Evolutionary conservation across 2,329 filamentous ascomycete genomes (phyloP), one percentile per base, ranked within the genome.

Genomic region (Bertia moriformis): DNA sequence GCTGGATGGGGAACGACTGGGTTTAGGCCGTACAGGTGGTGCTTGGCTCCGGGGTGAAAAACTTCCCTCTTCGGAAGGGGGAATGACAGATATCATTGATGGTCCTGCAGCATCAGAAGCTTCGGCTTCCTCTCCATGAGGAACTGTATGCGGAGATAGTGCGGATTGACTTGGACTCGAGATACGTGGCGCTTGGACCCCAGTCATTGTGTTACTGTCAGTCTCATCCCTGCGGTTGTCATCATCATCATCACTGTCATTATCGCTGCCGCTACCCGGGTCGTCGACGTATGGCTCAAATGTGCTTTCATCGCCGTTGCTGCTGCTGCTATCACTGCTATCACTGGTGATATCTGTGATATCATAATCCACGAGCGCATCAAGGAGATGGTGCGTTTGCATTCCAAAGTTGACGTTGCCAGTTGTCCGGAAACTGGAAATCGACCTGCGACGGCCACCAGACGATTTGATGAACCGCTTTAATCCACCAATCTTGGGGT

Each of bases 361-460:
- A 17, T 42, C 43, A 13, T 27, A 42, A 10, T 65, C 62, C 3
- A 83, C 62, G 10, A 81, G 68, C 18, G 74, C 70, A 41, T 73
- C 67, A 5, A 75, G 68, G 2, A 93, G 59, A 40, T 76, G 74
- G 45, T 87, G 81, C 3, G 83, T 87, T 45, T 78, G 78, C 58
- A 89, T 88, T 2, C 80, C 79, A 44, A 85, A 65, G 46, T 66
- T 83, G 17, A 83, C 66, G 3, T 78, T 78, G 37, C 32, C 32
- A 10, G 17, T 13, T 18, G 12, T 15, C 15, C 15, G 10, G 32
- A 35, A 83, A 57, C 56, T 70, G 66, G 45, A 62, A 56, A 14
- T 73, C 52, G 14, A 59, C 56, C 3, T 63, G 63, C 32, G 17
- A 73, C 63, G 0, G 62, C 77, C 1, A n/a, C n/a, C n/a, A 74